Conservation (phyloP, 208 protist genomes). For the Chromosphaera perkinsii region DNA sequence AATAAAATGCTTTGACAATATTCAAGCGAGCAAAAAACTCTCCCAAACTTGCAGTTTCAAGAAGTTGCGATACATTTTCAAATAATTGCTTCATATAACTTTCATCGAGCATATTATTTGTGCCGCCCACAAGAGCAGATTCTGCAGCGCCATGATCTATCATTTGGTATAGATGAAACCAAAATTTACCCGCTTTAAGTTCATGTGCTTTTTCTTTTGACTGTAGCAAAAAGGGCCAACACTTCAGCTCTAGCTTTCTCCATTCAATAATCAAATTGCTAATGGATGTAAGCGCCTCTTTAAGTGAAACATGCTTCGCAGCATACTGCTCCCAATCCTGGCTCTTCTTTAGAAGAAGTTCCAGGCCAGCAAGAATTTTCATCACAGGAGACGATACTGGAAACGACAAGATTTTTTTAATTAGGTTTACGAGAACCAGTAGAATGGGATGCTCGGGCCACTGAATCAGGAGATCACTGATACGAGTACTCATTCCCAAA, state of each 20-base stretch:
- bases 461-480: slow-evolving; percentile 63
- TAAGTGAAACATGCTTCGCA: slow-evolving; percentile 73
- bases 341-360: slow-evolving; percentile 74
- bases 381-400: slow-evolving; percentile 73
- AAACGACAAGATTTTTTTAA: slow-evolving; percentile 71
- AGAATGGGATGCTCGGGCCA: slow-evolving; percentile 84
- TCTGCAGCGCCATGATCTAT: slow-evolving; percentile 17
- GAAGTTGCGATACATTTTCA: too few species aligned
- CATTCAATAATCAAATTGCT: slow-evolving; percentile 83
- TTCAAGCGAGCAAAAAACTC: too few species aligned
- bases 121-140: background rate
- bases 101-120: too few species aligned
- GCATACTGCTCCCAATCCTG: slow-evolving; percentile 92
- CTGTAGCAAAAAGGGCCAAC: slow-evolving; percentile 72
- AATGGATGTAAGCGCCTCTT: slow-evolving; percentile 17
- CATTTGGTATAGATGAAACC: slow-evolving; percentile 58
- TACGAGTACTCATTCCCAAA: slow-evolving; percentile 58
- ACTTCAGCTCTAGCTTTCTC: slow-evolving; percentile 88
- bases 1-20: too few species aligned
- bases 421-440: slow-evolving; percentile 68
- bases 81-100: too few species aligned
- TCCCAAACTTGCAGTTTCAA: too few species aligned
- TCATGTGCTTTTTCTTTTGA: slow-evolving; percentile 2
- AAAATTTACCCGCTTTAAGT: slow-evolving; percentile 35
- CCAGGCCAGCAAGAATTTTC: slow-evolving; percentile 82